These are phyloP conservation scores for Flueggea neowawraea DNA, from an alignment of 441 rosid genomes.

Conservation along the genomic window DNA sequence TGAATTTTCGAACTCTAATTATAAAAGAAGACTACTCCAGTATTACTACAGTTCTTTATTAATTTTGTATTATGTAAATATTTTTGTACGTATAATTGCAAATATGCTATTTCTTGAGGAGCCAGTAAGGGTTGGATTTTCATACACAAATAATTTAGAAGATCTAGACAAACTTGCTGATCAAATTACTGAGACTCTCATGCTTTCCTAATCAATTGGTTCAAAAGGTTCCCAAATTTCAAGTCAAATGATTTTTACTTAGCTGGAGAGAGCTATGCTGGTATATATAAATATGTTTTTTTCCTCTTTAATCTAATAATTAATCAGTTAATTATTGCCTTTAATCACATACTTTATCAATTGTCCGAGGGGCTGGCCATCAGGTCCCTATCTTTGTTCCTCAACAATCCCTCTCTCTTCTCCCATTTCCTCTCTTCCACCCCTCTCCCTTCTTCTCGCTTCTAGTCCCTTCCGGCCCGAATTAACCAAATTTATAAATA, in stretches of 20 bases:
- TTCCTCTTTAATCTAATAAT: background rate
- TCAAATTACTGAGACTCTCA: slow-evolving; percentile 66
- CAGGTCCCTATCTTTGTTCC: slow-evolving; percentile 82
- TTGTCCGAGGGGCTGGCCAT: slow-evolving; percentile 83
- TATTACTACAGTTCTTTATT: too few relatives aligned
- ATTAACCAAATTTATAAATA: too few relatives aligned
- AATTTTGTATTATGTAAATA: too few relatives aligned
- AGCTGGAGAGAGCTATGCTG: slow-evolving; percentile 96
- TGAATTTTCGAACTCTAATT: too few relatives aligned
- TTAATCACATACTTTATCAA: too few relatives aligned
- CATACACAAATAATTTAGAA: slow-evolving; percentile 56
- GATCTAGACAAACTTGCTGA: slow-evolving; percentile 53
- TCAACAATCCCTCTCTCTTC: slow-evolving; percentile 68
- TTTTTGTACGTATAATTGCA: slow-evolving; percentile 38
- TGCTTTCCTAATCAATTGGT: slow-evolving; percentile 65
- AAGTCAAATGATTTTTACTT: slow-evolving; percentile 49
- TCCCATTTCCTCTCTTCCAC: slow-evolving; percentile 52
- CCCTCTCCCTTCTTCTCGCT: slow-evolving; percentile 39
- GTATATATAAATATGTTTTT: slow-evolving; percentile 15
- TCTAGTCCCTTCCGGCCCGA: slow-evolving; percentile 10
- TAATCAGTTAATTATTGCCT: too few relatives aligned
- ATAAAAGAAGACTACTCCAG: too few relatives aligned
- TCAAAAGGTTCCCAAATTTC: slow-evolving; percentile 58
- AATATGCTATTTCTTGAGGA: slow-evolving; percentile 73
- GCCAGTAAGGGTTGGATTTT: slow-evolving; percentile 81